Percentiles rank a stretch among this genome's conserved stretches.
phyloP scores from a whole-genome alignment of 176 grass and related monocot species.

The Oryza officinalis region DNA sequence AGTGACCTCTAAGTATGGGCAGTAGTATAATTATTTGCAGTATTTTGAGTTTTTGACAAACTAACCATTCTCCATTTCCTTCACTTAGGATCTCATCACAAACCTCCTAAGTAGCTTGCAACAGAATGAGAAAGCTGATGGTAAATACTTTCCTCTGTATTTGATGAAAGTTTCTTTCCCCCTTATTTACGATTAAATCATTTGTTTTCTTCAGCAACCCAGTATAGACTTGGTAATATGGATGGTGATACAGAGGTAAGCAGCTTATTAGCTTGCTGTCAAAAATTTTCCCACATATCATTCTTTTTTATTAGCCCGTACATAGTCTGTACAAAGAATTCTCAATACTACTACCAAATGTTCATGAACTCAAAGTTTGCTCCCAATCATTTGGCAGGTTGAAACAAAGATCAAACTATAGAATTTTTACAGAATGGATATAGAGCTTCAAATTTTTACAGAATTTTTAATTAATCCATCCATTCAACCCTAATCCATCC shows the following conservation, averaged over 20 bases:
- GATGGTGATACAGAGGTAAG: slow-evolving; percentile 52
- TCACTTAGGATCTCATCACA: slow-evolving; percentile 69
- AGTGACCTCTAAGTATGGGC: not conserved
- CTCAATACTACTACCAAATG: not conserved
- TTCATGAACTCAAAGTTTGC: slow-evolving; percentile 1
- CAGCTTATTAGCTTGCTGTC: slow-evolving; percentile 21
- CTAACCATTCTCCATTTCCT: slow-evolving; percentile 25
- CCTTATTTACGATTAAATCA: slow-evolving; percentile 5
- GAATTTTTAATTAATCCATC: too few species aligned
- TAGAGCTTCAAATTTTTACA: too few species aligned
- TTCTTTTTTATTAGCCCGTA: not conserved
- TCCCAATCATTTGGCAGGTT: slow-evolving; percentile 49
- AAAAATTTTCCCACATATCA: not conserved
- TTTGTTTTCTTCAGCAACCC: slow-evolving; percentile 46
- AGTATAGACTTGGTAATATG: slow-evolving; percentile 35
- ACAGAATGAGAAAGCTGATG: slow-evolving; percentile 65
- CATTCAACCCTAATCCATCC: too few species aligned
- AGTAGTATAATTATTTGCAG: slow-evolving; percentile 3
- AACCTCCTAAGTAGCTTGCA: slow-evolving; percentile 83
- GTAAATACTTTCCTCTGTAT: slow-evolving; percentile 38
- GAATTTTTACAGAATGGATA: too few species aligned
- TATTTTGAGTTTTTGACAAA: not conserved
- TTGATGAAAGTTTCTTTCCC: not conserved
- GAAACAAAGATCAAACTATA: too few species aligned
- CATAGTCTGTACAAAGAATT: not conserved